These are phyloP conservation scores for Leccinum longicurvipes DNA, from an alignment of 768 basidiomycete species.

Conservation along the genomic window DNA sequence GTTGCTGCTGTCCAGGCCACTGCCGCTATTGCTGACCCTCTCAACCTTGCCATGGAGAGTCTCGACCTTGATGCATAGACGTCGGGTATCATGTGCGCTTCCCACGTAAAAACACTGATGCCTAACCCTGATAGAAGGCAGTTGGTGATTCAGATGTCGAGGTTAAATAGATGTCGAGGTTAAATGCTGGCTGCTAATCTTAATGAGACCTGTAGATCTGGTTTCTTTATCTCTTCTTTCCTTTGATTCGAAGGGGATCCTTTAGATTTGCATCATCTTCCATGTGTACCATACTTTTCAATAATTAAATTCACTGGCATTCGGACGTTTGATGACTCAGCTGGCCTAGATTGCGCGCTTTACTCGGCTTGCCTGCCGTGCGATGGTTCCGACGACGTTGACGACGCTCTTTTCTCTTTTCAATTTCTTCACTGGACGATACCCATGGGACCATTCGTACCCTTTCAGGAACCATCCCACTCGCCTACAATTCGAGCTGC, in stretches of 20 bases:
- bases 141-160: neutral
- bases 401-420: constrained; percentile 46
- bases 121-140: constrained; percentile 1
- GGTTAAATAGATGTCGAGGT: neutral
- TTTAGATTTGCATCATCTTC: constrained; percentile 2
- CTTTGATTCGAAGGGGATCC: neutral
- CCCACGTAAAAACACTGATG: constrained; percentile 15
- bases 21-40: constrained; percentile 47
- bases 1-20: constrained; percentile 34
- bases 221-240: too few relatives aligned
- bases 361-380: constrained; percentile 2
- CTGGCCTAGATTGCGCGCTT: neutral
- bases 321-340: constrained; percentile 20
- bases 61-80: constrained; percentile 31
- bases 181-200: constrained; percentile 2
- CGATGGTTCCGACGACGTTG: constrained; percentile 42
- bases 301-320: neutral
- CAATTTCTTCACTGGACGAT: constrained; percentile 14
- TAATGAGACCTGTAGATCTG: neutral
- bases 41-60: constrained; percentile 62
- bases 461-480: neutral
- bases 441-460: constrained; percentile 4
- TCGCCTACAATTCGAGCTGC: constrained; percentile 49
- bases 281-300: neutral
- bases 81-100: neutral